Percentiles rank a stretch among this genome's conserved stretches.
Conservation (phyloP, 441 rosid genomes). For the Arabidopsis lyrata region DNA sequence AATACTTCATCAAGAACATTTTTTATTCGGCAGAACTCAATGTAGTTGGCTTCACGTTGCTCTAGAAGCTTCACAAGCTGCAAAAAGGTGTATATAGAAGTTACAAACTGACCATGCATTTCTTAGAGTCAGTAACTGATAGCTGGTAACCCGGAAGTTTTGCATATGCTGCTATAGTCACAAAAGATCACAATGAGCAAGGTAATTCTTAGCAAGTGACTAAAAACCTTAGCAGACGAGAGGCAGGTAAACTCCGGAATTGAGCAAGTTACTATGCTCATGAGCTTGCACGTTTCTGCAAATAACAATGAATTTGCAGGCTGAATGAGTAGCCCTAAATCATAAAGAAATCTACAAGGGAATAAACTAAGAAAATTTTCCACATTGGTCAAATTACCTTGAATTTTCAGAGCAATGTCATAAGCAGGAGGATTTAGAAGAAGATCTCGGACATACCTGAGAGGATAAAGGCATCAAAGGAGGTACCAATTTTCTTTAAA, state of each 20-base stretch:
- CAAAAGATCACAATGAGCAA: not conserved
- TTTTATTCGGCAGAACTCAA: slow-evolving; percentile 92
- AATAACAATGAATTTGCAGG: slow-evolving; percentile 38
- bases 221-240: slow-evolving; percentile 87
- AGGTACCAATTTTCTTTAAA: no score
- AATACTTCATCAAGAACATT: slow-evolving; percentile 82
- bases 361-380: slow-evolving; percentile 23
- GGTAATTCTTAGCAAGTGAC: slow-evolving; percentile 28
- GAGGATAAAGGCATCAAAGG: slow-evolving; percentile 16
- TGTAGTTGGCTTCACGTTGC: slow-evolving; percentile 90
- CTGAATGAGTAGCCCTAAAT: slow-evolving; percentile 14
- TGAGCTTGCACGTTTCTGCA: slow-evolving; percentile 89
- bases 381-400: slow-evolving; percentile 57
- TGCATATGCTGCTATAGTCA: slow-evolving; percentile 8
- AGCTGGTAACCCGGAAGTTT: not conserved
- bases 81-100: slow-evolving; percentile 40
- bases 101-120: slow-evolving; percentile 33
- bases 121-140: not conserved
- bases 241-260: slow-evolving; percentile 94
- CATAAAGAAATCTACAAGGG: slow-evolving; percentile 19
- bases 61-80: slow-evolving; percentile 99
- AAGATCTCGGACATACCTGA: slow-evolving; percentile 92
- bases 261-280: slow-evolving; percentile 82
- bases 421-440: slow-evolving; percentile 95
- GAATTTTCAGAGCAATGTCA: slow-evolving; percentile 90